Base-by-base conservation (phyloP, 768 basidiomycete species). In the Mycena albidolilacea region DNA sequence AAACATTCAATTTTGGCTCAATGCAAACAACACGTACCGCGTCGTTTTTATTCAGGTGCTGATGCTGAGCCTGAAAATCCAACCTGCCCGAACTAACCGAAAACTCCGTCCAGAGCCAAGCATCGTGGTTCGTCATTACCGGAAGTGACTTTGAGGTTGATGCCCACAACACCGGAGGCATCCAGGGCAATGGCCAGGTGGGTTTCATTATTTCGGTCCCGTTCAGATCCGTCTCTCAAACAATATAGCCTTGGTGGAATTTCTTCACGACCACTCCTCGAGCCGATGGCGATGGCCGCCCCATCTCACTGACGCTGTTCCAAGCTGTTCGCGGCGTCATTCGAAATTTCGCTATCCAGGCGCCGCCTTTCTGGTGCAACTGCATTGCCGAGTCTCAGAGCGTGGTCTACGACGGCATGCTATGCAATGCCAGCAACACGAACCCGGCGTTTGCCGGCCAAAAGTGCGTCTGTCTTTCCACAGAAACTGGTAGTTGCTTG, bases 101-200 rank as follows among this genome's bases (percentile, higher is more conserved):
- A 50, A 48, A 23, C 2, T 15, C 54, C 17, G 11, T 52, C 14
- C 64, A 90, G 88, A 86, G 81, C 74, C 90, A 91, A 82, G 88
- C 90, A 2, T 91, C 90, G 7, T 91, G 90, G 89, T 91, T 91
- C 75, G 87, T 91, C 62, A 82, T 91, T 44, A 89, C 89, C 5
- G 90, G 90, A 4, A 80, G 80, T 39, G 84, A 90, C 80, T 91
- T 91, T 70, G 81, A 81, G 17, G 84, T 91, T 71, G 87, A 90
- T 77, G 90, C 86, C 3, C 88, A 90, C 77, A 84, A 85, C 75
- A 83, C 81, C 1, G 90, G 90, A 37, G 90, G 90, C 3, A 88
- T 91, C 63, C 82, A 87, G 77, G 90, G 90, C 21, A 90, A 91
- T 75, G 90, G 90, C 44, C 90, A 90, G 80, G 87, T 85, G 67